Conservation (phyloP, 805 yeast genomes). For the Suhomyces sp. region DNA sequence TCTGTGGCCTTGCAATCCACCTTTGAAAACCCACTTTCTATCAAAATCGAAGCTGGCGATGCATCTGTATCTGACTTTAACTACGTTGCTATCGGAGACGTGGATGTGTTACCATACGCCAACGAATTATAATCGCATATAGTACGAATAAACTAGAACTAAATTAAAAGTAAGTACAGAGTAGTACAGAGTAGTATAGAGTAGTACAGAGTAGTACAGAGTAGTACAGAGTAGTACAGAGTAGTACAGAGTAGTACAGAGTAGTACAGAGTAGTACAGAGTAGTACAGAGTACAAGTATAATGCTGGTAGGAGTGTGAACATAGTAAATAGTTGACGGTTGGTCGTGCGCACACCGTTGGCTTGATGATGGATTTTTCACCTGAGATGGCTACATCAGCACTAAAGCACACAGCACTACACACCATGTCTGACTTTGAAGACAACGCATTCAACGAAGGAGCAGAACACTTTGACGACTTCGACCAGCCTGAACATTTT, state of each 20-base stretch:
- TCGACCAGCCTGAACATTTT: constrained; percentile 76
- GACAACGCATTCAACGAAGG: constrained; percentile 62
- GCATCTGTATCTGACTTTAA: constrained; percentile 61
- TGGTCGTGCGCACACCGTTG: too few species aligned
- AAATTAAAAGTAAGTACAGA: too few species aligned
- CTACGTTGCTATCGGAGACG: constrained; percentile 88
- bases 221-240: too few species aligned
- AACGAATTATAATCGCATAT: constrained; percentile 68
- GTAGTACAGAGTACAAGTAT: too few species aligned
- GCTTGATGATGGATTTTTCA: background rate
- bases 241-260: too few species aligned
- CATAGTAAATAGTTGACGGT: too few species aligned
- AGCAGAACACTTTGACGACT: constrained; percentile 70
- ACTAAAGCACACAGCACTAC: background rate
- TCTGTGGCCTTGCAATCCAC: constrained; percentile 41
- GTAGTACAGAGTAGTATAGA: too few species aligned
- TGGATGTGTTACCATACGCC: constrained; percentile 79
- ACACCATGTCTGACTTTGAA: constrained; percentile 41
- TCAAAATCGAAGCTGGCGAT: constrained; percentile 33
- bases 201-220: too few species aligned
- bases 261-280: too few species aligned
- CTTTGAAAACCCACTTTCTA: constrained; percentile 27
- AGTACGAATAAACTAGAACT: background rate
- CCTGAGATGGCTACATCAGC: background rate
- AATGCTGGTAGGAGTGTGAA: too few species aligned